phyloP scores from a whole-genome alignment of 352 stramenopile species.

The Pythium dissimile region DNA sequence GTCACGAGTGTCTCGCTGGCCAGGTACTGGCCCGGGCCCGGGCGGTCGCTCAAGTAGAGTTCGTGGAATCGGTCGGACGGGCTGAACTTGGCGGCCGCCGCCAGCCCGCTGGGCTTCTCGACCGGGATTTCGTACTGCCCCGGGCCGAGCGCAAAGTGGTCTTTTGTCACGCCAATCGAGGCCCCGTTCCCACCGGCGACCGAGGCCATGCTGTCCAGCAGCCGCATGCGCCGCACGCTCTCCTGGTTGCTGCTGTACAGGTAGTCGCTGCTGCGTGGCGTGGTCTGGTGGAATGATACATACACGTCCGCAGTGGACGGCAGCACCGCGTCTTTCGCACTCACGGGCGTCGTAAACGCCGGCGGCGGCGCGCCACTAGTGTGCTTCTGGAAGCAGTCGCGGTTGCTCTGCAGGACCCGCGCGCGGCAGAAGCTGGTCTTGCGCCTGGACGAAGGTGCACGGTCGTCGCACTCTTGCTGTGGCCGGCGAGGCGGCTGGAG shows the following conservation, averaged over 20 bases:
- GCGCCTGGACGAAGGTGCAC: background rate
- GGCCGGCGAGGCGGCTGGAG: slow-evolving; percentile 15
- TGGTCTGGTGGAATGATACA: slow-evolving; percentile 50
- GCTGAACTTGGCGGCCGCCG: slow-evolving; percentile 50
- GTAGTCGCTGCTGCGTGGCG: slow-evolving; percentile 30
- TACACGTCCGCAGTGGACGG: slow-evolving; percentile 22
- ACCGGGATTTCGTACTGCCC: slow-evolving; percentile 47
- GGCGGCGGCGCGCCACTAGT: slow-evolving; percentile 9
- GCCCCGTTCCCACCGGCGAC: slow-evolving; percentile 1
- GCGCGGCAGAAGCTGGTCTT: slow-evolving; percentile 34
- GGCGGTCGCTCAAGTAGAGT: slow-evolving; percentile 30
- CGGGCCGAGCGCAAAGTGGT: slow-evolving; percentile 51
- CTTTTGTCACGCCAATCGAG: slow-evolving; percentile 24
- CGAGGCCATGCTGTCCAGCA: slow-evolving; percentile 17
- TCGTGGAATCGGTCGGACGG: slow-evolving; percentile 57
- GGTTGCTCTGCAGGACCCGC: slow-evolving; percentile 37
- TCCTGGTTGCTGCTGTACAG: slow-evolving; percentile 23
- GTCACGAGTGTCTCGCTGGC: slow-evolving; percentile 31
- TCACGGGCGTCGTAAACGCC: slow-evolving; percentile 10
- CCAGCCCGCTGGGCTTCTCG: slow-evolving; percentile 19
- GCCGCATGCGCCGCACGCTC: slow-evolving; percentile 18
- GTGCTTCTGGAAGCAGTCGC: slow-evolving; percentile 28
- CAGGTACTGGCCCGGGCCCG: slow-evolving; percentile 51
- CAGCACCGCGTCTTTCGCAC: slow-evolving; percentile 29
- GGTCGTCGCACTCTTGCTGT: background rate